Evolutionary conservation across 345 rosid species (phyloP).

Genomic region (Brassica carinata): DNA sequence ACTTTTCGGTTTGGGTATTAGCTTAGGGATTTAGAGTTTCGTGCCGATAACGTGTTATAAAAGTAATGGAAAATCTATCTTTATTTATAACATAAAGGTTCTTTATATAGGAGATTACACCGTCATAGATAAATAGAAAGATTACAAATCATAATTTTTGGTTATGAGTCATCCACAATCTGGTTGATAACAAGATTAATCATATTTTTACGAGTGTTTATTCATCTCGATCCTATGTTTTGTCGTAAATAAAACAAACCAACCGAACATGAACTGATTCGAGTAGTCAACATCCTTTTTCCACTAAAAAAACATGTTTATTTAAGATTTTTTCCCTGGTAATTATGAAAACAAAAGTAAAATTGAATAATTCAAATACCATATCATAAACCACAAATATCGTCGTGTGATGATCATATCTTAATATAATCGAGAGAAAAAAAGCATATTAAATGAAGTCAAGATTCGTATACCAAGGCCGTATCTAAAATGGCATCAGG

Average conservation of each 20-base stretch:
- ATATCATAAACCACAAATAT: constrained; percentile 14
- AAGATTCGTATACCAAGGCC: constrained; percentile 41
- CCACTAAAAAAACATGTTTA: not conserved
- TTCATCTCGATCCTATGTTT: not conserved
- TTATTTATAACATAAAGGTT: no score
- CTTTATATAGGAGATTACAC: no score
- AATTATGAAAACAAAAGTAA: not conserved
- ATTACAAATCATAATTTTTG: no score
- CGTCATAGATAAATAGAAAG: no score
- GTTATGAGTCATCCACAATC: no score
- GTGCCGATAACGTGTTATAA: no score
- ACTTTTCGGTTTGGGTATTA: no score
- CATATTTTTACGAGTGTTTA: not conserved
- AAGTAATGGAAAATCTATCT: no score
- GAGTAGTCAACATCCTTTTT: not conserved
- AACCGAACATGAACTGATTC: constrained; percentile 4
- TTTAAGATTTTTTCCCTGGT: not conserved
- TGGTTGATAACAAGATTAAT: not conserved
- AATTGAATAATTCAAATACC: constrained; percentile 26
- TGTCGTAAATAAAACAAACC: not conserved
- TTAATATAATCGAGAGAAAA: not conserved
- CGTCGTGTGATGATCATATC: constrained; percentile 7
- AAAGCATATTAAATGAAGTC: constrained; percentile 19
- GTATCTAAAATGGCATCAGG: constrained; percentile 44
- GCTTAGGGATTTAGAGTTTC: no score